Base-by-base conservation (phyloP, 163 green algal species). In the Scenedesmus sp. region DNA sequence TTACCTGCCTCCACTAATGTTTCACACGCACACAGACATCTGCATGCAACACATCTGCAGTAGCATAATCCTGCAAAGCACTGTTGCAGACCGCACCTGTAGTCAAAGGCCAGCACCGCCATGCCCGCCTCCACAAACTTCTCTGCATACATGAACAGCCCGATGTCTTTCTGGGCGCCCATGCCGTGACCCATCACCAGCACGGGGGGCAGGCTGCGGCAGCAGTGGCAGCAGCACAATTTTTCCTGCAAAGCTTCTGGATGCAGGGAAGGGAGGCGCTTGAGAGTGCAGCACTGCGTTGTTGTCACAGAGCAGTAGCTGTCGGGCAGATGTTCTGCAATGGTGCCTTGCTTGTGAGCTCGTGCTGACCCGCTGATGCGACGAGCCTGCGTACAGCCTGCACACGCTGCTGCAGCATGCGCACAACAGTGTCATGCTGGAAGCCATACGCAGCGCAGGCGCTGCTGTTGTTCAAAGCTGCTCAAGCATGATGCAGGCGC, bases 91-190 rank as follows among this genome's bases (percentile, higher is more conserved):
- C 3, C 57, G 23, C 84, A 57, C 84, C 82, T 57, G 64, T 93
- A 93, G 81, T 93, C 89, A 90, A 94, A 92, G 7, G 88, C 54
- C 52, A 96, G 34, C 76, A 89, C 93, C 0, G 93, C 94, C 83
- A 95, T 84, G 66, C 94, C 95, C n/a, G 83, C 83, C 13, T 88
- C 79, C 13, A 73, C 60, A 73, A 92, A 88, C 59, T 66, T 66
- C 20, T 94, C 93, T 15, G 94, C 94, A 86, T 94, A 96, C 16
- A 34, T 76, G 23, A 94, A 92, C 60, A 96, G 90, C 0, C 93
- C 94, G 62, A 96, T 92, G 66, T 96, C 95, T 84, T 95, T 96
- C 54, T 96, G 94, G 0, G 79, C 92, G 12, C 94, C 95, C 57
- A 95, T 94, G 9, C 94, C 94, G 62, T 96, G 94, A 0, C 76